phyloP scores from a whole-genome alignment of 371 early-diverging fungal species.

The Mucor sp. region DNA sequence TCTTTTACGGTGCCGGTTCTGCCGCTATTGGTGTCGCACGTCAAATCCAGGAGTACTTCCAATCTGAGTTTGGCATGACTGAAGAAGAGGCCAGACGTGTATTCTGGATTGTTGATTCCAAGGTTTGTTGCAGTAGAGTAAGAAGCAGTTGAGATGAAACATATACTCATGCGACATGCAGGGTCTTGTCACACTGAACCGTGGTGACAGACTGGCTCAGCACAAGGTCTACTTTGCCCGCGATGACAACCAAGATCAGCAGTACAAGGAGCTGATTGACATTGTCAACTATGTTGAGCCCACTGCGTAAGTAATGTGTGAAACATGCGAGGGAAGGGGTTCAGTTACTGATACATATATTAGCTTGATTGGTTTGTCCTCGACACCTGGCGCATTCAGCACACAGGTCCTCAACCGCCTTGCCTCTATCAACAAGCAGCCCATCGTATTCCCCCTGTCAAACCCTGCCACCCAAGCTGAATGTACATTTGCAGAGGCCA shows the following conservation, averaged over 20 bases:
- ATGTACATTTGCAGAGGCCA: constrained; percentile 90
- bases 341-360: neutral
- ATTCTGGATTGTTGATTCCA: constrained; percentile 90
- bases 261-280: constrained; percentile 68
- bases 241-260: constrained; percentile 72
- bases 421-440: constrained; percentile 72
- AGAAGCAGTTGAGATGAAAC: no score
- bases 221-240: constrained; percentile 87
- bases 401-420: constrained; percentile 63
- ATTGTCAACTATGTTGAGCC: constrained; percentile 69
- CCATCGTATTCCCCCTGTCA: constrained; percentile 93
- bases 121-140: neutral
- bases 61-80: constrained; percentile 62
- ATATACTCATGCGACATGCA: no score
- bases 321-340: neutral
- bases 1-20: constrained; percentile 89
- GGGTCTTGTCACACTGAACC: constrained; percentile 78
- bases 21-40: constrained; percentile 92
- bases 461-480: constrained; percentile 90
- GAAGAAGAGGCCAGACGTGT: constrained; percentile 74
- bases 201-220: constrained; percentile 83
- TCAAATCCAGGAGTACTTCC: constrained; percentile 80
- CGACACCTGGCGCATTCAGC: constrained; percentile 74
- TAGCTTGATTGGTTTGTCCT: constrained; percentile 82
- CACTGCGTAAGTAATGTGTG: constrained; percentile 2